Evolutionary conservation across 2,329 filamentous ascomycete genomes (phyloP), one percentile per base, ranked within the genome.

Genomic region (Nemania sp.): DNA sequence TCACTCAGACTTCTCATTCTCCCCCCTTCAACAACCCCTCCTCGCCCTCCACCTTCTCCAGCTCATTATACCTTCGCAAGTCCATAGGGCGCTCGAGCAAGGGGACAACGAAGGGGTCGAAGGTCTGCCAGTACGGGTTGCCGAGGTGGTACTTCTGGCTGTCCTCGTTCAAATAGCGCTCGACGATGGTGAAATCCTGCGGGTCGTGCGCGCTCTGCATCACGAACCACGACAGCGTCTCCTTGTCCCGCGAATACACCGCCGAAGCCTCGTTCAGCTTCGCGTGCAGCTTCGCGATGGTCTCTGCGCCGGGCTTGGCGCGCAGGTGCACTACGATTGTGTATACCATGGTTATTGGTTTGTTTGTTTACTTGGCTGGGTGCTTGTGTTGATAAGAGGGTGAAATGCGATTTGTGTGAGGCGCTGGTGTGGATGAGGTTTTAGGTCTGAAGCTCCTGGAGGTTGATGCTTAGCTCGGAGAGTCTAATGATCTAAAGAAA

Each of bases 61-160:
- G 70, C 72, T 91, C 88, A 68, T 89, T 83, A 59, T 83, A 80
- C 40, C 87, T 75, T 49, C 86, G 75, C 57, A 90, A 69, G 68
- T 90, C 87, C 86, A 90, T 90, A 7, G 80, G 77, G 67, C 78
- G 79, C 61, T 84, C 86, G 45, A 91, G 72, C 53, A 90, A 67
- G 2, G 87, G 88, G 42, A 83, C 76, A 24, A 90, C 86, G 64
- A 89, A 90, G 4, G 86, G 84, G 68, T 90, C 86, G 64, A 90
- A 90, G 1, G 86, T 89, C 75, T 88, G 80, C 85, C 85, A 89
- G 76, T 89, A 89, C 0, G 86, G 86, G 71, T 89, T 89, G 65
- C 81, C 79, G 15, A 86, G 76, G 66, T 86, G 82, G 64, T 85
- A 85, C 60, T 83, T 79, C 68, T 86, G 82, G 65, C 75, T 79